Conservation (phyloP, 2,329 filamentous ascomycete species). For the Monosporascus sp. region DNA sequence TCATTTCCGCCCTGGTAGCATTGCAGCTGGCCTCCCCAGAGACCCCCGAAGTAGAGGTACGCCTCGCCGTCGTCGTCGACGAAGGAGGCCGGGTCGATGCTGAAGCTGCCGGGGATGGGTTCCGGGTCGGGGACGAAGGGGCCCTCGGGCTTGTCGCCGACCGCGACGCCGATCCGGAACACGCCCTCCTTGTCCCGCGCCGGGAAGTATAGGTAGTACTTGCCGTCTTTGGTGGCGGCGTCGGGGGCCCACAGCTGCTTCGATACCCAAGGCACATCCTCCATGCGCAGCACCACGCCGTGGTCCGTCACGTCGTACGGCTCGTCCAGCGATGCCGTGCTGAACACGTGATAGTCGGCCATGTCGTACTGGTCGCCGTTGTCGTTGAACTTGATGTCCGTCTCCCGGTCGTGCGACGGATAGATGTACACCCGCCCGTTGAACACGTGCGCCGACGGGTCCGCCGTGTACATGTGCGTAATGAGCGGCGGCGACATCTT, state of each 20-base stretch:
- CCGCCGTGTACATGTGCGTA: slow-evolving; percentile 71
- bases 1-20: slow-evolving; percentile 58
- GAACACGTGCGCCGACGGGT: slow-evolving; percentile 77
- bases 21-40: slow-evolving; percentile 78
- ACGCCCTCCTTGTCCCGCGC: slow-evolving; percentile 64
- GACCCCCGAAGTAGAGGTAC: slow-evolving; percentile 71
- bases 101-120: slow-evolving; percentile 64
- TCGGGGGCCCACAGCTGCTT: slow-evolving; percentile 82
- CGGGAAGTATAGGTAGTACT: slow-evolving; percentile 75
- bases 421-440: slow-evolving; percentile 72
- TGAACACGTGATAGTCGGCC: slow-evolving; percentile 78
- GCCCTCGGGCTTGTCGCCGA: slow-evolving; percentile 57
- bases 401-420: slow-evolving; percentile 74
- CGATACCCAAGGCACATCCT: slow-evolving; percentile 69
- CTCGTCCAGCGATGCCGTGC: slow-evolving; percentile 43
- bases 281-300: slow-evolving; percentile 59
- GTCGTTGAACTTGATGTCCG: slow-evolving; percentile 70
- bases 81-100: slow-evolving; percentile 71
- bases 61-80: slow-evolving; percentile 60
- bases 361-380: slow-evolving; percentile 85
- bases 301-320: slow-evolving; percentile 63
- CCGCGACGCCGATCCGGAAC: slow-evolving; percentile 72
- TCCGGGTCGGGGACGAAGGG: slow-evolving; percentile 63
- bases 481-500: slow-evolving; percentile 58
- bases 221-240: slow-evolving; percentile 60